Conservation (phyloP, 1,284 basidiomycete species). For the Moesziomyces sp. region DNA sequence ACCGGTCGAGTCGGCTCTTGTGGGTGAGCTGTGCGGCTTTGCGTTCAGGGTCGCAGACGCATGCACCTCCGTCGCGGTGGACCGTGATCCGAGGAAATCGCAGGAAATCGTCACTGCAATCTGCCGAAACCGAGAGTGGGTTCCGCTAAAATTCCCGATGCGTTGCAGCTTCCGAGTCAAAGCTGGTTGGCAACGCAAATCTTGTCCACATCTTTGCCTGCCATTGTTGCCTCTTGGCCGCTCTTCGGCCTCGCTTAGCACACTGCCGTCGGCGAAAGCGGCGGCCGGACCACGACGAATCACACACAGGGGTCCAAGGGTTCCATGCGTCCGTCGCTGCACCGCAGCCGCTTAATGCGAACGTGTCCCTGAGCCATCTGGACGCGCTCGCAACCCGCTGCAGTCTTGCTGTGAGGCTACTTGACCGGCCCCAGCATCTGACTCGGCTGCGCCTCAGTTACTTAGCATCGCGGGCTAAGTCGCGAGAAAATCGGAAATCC, state of each 20-base stretch:
- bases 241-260: too few species aligned
- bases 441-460: too few species aligned
- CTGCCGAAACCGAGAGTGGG: conserved; percentile 1
- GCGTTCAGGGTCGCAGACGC: not conserved
- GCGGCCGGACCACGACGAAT: conserved; percentile 15
- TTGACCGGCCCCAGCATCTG: too few species aligned
- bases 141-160: conserved; percentile 20
- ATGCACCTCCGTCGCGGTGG: not conserved
- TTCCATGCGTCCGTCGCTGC: not conserved
- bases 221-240: too few species aligned
- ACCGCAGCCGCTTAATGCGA: conserved; percentile 6
- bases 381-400: not conserved
- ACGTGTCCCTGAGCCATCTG: too few species aligned
- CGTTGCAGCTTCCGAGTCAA: conserved; percentile 3
- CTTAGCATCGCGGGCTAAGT: too few species aligned
- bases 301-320: conserved; percentile 19
- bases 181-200: not conserved
- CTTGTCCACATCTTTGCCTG: not conserved
- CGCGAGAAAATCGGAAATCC: too few species aligned
- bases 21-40: not conserved
- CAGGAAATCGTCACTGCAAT: not conserved
- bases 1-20: not conserved
- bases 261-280: conserved; percentile 17
- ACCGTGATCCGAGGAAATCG: not conserved
- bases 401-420: not conserved